Evolutionary conservation across 2,329 filamentous ascomycete genomes (phyloP).

Genomic region (Trichoderma sp.): DNA sequence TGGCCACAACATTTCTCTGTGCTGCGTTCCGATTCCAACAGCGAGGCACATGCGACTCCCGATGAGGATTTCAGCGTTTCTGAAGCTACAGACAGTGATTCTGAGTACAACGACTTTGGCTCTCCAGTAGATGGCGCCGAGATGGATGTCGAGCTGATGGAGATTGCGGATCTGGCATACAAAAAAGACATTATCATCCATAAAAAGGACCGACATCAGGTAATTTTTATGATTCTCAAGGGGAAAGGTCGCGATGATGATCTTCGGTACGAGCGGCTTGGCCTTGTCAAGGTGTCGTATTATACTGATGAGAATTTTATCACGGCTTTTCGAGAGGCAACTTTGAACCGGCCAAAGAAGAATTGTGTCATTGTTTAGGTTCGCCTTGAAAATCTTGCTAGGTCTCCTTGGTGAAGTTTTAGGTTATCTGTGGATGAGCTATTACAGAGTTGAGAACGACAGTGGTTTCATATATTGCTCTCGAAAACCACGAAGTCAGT

Average conservation of each 20-base stretch:
- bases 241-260: background rate
- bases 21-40: background rate
- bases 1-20: background rate
- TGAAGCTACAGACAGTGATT: background rate
- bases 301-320: background rate
- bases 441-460: background rate
- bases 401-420: accelerated
- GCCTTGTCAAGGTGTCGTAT: background rate
- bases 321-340: background rate
- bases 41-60: accelerated
- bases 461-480: background rate
- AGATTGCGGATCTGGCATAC: background rate
- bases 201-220: background rate
- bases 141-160: background rate
- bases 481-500: background rate
- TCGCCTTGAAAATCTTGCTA: background rate
- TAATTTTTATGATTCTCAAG: background rate
- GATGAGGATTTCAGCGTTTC: background rate
- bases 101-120: background rate
- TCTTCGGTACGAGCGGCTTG: background rate
- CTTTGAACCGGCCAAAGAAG: background rate
- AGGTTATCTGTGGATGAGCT: background rate
- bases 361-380: background rate
- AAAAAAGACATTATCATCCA: background rate
- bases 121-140: background rate